Evolutionary conservation across 1,284 basidiomycete species (phyloP), one percentile per base, ranked within the genome.

Genomic region (Boletus holoroseus): DNA sequence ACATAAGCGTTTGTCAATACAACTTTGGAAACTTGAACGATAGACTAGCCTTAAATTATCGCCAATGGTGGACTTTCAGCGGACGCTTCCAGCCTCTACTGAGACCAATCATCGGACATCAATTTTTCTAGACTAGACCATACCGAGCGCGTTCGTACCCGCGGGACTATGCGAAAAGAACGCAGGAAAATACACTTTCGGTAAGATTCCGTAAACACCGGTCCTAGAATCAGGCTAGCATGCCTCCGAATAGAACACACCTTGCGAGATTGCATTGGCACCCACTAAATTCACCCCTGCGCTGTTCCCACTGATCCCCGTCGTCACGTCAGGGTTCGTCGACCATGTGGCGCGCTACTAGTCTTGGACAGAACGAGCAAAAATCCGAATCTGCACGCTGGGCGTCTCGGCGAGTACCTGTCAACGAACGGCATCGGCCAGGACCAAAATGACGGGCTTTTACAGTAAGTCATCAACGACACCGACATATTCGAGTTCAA

Each of bases 151-250:
- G 12, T 42, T 31, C 31, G 28, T 24, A 44, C 44, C 43, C 34
- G 55, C 39, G 20, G 30, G 27, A 1, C 27, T 40, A 42, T 45
- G 55, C 47, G 53, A 62, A 31, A 56, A 42, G 18, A 47, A 15
- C 45, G 54, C 47, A 49, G 27, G 31, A 37, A 44, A 41, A 13
- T n/a, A 40, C n/a, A 45, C 26, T 20, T 37, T n/a, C 31, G 47
- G 36, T 39, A 47, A 5, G 1, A 16, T 61, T 47, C 47, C 60
- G 60, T 65, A 61, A 64, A 37, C 15, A 28, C 36, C 46, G 47
- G 20, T 38, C 28, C 18, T 4, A 40, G 28, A 36, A 38, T 31
- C 13, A 8, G 7, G 37, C 16, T 30, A n/a, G 20, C 32, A 41
- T 28, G 22, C 35, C 9, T 48, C 57, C 55, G 47, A 58, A 47